phyloP scores from a whole-genome alignment of 495 filamentous ascomycete genomes.

The Aspergillus conjunctus region DNA sequence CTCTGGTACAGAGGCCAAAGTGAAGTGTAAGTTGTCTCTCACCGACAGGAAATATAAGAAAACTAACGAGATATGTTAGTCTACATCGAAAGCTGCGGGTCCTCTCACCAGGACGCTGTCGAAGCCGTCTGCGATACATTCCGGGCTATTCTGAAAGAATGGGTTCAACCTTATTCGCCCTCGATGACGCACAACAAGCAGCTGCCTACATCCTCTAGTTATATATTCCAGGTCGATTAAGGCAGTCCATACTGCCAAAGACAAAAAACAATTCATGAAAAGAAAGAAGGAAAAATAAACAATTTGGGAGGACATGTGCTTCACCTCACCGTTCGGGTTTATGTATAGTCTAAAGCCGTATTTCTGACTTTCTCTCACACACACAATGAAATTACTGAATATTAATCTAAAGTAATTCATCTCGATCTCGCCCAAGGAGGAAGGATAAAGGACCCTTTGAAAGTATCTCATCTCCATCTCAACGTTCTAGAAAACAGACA shows the following conservation, averaged over 20 bases:
- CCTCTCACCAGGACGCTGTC: conserved; percentile 49
- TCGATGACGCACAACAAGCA: conserved; percentile 42
- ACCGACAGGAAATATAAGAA: background rate
- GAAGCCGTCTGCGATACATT: conserved; percentile 56
- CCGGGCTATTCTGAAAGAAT: conserved; percentile 55
- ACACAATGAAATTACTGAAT: background rate
- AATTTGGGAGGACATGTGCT: background rate
- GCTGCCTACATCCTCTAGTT: conserved; percentile 45
- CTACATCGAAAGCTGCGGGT: conserved; percentile 58
- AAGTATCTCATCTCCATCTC: too few relatives aligned
- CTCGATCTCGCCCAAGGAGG: background rate
- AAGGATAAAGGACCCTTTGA: too few relatives aligned
- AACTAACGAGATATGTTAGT: conserved; percentile 35
- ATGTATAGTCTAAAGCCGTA: conserved; percentile 2
- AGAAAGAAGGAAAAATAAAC: background rate
- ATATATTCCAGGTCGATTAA: conserved; percentile 34
- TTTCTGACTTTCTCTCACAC: background rate
- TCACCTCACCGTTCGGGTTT: background rate
- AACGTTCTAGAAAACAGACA: too few relatives aligned
- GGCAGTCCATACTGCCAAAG: background rate
- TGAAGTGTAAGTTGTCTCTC: conserved; percentile 51
- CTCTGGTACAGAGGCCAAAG: conserved; percentile 73
- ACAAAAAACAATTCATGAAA: background rate
- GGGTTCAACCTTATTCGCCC: conserved; percentile 54
- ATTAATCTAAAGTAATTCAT: background rate